These are phyloP conservation scores for Acorus calamus DNA, from an alignment of 106 monocot genomes.

Conservation along the genomic window DNA sequence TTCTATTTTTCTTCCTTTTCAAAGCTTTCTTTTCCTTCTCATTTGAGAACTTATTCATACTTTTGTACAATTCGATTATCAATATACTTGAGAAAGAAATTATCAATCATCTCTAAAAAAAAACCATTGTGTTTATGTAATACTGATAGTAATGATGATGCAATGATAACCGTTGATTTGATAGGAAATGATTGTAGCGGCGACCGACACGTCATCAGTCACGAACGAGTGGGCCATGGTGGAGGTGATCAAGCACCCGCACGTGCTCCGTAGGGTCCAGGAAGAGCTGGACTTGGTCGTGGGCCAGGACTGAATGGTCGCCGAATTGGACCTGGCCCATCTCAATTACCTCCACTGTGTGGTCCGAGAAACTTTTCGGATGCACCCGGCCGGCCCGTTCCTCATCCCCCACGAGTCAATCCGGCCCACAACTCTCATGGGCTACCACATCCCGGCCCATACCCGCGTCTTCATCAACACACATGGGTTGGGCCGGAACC, in stretches of 20 bases:
- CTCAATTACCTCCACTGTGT: conserved; percentile 84
- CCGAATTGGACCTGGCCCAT: conserved; percentile 50
- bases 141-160: no score
- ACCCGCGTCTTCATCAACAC: conserved; percentile 89
- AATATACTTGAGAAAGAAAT: no score
- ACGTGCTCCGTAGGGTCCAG: conserved; percentile 53
- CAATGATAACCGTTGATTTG: neutral
- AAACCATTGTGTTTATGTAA: no score
- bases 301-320: conserved; percentile 39
- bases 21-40: neutral
- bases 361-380: conserved; percentile 77
- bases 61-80: no score
- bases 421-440: conserved; percentile 35
- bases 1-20: no score
- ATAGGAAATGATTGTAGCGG: conserved; percentile 94
- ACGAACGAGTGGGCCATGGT: conserved; percentile 89
- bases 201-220: conserved; percentile 74
- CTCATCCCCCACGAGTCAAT: conserved; percentile 87
- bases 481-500: conserved; percentile 65
- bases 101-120: no score
- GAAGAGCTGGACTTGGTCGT: conserved; percentile 65
- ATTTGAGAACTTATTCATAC: neutral
- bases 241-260: conserved; percentile 61
- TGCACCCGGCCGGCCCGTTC: conserved; percentile 89
- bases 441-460: conserved; percentile 56